These are phyloP conservation scores for Calendula officinalis DNA, from an alignment of 129 eudicot species.

Conservation along the genomic window DNA sequence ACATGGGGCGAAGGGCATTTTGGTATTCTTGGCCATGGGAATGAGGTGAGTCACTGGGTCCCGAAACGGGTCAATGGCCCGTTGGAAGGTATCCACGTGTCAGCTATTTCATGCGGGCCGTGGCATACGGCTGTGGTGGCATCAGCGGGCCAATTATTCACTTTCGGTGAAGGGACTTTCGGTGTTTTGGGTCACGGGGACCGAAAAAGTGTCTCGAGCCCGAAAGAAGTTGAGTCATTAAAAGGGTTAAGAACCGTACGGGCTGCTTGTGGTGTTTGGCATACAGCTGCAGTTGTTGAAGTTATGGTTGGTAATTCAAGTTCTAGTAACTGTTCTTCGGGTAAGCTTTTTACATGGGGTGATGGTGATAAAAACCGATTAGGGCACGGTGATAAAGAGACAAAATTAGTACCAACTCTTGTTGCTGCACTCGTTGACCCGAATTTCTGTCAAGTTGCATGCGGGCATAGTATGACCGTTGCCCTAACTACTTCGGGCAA, in stretches of 20 bases:
- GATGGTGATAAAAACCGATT: conserved; percentile 84
- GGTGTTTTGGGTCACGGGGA: conserved; percentile 94
- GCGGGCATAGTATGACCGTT: conserved; percentile 68
- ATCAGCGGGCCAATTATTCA: conserved; percentile 68
- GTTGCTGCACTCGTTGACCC: conserved; percentile 51
- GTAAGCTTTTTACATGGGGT: conserved; percentile 92
- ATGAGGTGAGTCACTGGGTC: conserved; percentile 74
- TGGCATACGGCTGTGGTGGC: conserved; percentile 91
- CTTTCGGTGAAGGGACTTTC: conserved; percentile 92
- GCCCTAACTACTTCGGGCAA: conserved; percentile 66
- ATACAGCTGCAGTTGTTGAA: conserved; percentile 89
- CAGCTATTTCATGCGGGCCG: conserved; percentile 85
- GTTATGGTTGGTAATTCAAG: conserved; percentile 35
- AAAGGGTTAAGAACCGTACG: conserved; percentile 57
- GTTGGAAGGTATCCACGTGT: conserved; percentile 64
- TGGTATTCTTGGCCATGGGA: conserved; percentile 80
- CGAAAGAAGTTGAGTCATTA: conserved; percentile 66
- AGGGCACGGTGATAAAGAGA: conserved; percentile 76
- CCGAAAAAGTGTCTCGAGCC: conserved; percentile 47
- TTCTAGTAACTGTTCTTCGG: conserved; percentile 44
- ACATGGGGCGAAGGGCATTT: conserved; percentile 90
- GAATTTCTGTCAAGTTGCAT: conserved; percentile 67
- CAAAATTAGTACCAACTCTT: conserved; percentile 57
- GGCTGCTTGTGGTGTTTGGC: conserved; percentile 97
- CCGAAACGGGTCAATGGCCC: conserved; percentile 76